A percentile compares a stretch with the other conserved stretches of the same genome.
Evolutionary conservation across 2,329 filamentous ascomycete genomes (phyloP).

Genomic region (Stromatinia cepivora): DNA sequence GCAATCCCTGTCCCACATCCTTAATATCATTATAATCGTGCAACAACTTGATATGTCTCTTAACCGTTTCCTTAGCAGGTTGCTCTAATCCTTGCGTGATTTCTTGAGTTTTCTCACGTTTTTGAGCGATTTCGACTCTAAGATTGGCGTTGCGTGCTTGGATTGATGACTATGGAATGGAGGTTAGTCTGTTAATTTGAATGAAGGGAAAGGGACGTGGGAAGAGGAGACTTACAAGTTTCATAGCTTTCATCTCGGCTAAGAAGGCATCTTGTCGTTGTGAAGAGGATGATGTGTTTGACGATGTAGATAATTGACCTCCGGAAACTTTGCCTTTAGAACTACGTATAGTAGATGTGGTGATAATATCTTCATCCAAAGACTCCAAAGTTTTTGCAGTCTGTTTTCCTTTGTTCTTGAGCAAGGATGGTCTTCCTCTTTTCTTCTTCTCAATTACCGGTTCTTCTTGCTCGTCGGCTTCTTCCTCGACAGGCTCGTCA

Average conservation of each 20-base stretch:
- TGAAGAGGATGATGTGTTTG: neutral
- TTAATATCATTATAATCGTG: constrained; percentile 72
- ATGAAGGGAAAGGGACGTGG: too few species aligned
- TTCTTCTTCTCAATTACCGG: constrained; percentile 1
- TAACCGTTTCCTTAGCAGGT: constrained; percentile 51
- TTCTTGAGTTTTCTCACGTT: constrained; percentile 43
- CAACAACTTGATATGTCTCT: constrained; percentile 63
- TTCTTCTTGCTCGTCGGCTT: neutral
- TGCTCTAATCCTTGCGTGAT: constrained; percentile 41
- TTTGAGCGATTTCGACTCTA: constrained; percentile 38
- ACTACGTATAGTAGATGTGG: neutral
- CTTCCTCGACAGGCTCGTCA: neutral
- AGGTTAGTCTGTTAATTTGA: constrained; percentile 41
- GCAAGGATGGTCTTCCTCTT: constrained; percentile 14
- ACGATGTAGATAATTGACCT: neutral
- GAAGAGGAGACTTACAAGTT: constrained; percentile 34
- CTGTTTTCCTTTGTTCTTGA: constrained; percentile 7
- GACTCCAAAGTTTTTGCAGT: neutral
- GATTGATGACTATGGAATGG: constrained; percentile 33
- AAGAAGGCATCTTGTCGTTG: constrained; percentile 34
- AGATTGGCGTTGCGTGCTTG: constrained; percentile 51
- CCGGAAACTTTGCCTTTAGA: neutral
- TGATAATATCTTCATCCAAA: neutral
- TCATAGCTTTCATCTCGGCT: constrained; percentile 38
- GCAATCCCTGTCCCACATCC: constrained; percentile 64